phyloP scores from a whole-genome alignment of 78 protist species.

The Dictyostelium firmibasis region DNA sequence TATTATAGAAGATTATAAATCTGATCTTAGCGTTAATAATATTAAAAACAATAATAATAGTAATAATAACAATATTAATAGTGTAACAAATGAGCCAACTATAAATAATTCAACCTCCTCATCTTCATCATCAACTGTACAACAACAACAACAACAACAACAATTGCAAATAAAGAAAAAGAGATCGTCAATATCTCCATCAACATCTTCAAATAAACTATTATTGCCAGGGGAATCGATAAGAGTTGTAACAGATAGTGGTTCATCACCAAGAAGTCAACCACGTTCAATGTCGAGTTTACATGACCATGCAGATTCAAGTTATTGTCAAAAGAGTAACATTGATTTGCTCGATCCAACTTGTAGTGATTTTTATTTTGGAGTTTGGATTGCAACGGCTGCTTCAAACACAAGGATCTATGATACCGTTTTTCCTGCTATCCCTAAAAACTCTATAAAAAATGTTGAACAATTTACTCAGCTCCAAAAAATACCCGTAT shows the following conservation, averaged over 20 bases:
- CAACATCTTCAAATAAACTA: background rate
- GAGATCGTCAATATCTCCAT: conserved; percentile 4
- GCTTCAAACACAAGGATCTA: conserved; percentile 75
- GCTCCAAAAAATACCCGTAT: conserved; percentile 39
- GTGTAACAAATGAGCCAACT: background rate
- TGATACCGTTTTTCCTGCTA: conserved; percentile 76
- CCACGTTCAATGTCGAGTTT: conserved; percentile 53
- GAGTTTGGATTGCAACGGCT: conserved; percentile 78
- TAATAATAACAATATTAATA: background rate
- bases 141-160: background rate
- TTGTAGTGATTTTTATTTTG: conserved; percentile 49
- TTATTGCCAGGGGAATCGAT: background rate
- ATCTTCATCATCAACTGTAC: background rate
- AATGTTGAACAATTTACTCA: conserved; percentile 52
- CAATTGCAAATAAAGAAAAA: conserved; percentile 1
- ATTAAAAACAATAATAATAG: background rate
- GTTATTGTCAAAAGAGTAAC: conserved; percentile 22
- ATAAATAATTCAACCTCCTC: too few species aligned
- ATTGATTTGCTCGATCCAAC: conserved; percentile 68
- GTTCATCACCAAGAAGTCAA: conserved; percentile 26
- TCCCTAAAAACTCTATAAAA: conserved; percentile 68
- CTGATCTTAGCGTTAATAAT: background rate
- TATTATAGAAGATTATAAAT: conserved; percentile 28
- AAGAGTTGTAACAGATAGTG: conserved; percentile 11
- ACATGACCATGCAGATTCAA: conserved; percentile 26